These are phyloP conservation scores for Gremmenia infestans DNA, from an alignment of 2,329 filamentous ascomycete species.

Conservation along the genomic window DNA sequence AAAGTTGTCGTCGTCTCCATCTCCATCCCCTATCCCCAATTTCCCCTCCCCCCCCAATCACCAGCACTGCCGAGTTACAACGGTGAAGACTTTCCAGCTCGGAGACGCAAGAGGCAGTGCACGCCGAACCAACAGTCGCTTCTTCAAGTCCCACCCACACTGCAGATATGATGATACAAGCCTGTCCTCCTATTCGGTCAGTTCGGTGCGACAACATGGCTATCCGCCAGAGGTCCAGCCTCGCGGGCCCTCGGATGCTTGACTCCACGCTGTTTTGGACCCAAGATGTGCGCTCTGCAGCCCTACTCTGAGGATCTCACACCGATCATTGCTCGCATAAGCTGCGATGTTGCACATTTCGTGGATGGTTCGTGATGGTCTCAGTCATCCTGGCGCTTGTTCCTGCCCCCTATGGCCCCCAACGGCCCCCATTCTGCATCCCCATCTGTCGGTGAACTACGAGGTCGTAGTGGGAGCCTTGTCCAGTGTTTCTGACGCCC, in stretches of 20 bases:
- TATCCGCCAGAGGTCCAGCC: background rate
- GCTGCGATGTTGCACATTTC: conserved; percentile 2
- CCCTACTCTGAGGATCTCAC: conserved; percentile 9
- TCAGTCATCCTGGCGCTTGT: conserved; percentile 10
- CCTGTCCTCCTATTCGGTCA: background rate
- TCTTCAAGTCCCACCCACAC: background rate
- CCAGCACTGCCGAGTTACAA: background rate
- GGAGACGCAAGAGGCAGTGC: background rate
- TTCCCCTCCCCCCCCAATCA: background rate
- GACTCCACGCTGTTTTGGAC: background rate
- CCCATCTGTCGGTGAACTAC: conserved; percentile 5
- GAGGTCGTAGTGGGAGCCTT: conserved; percentile 3
- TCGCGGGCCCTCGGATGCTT: background rate
- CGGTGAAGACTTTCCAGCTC: background rate
- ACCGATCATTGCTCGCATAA: conserved; percentile 7
- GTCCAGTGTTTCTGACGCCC: conserved; percentile 6
- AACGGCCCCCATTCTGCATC: conserved; percentile 1
- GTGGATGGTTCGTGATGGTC: background rate
- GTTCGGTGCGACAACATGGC: background rate
- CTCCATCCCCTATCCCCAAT: background rate
- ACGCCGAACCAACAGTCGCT: background rate
- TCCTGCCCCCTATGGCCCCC: conserved; percentile 1
- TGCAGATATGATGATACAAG: background rate
- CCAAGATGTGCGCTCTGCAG: background rate
- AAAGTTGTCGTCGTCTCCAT: background rate